These are phyloP conservation scores for Hyaloscypha bicolor DNA, from an alignment of 495 filamentous ascomycete species.

Conservation along the genomic window DNA sequence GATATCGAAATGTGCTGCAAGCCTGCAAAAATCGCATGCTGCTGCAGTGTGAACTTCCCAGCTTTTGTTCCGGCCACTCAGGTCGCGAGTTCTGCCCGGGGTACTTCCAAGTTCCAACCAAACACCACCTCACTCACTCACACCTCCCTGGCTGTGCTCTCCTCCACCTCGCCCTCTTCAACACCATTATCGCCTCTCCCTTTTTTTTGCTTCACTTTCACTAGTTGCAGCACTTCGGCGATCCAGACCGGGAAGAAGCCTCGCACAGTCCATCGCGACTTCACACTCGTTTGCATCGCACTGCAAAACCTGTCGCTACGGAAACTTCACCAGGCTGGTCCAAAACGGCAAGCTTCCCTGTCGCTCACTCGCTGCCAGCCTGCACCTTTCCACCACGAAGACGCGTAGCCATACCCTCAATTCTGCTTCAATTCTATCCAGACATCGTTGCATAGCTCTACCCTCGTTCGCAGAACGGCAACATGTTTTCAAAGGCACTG, in stretches of 20 bases:
- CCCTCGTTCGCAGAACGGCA: slow-evolving; percentile 12
- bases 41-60: no score
- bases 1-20: background rate
- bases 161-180: background rate
- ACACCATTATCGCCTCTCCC: background rate
- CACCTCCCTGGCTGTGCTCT: background rate
- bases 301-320: slow-evolving; percentile 11
- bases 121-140: background rate
- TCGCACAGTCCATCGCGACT: background rate
- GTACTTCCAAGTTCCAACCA: background rate
- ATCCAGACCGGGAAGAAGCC: background rate
- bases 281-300: slow-evolving; percentile 9
- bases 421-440: background rate
- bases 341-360: slow-evolving; percentile 6
- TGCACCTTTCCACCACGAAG: background rate
- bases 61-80: background rate
- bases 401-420: slow-evolving; percentile 4
- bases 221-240: background rate
- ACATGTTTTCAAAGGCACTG: slow-evolving; percentile 27
- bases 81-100: background rate
- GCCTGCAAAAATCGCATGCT: background rate
- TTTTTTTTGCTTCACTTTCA: slow-evolving; percentile 9
- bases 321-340: background rate
- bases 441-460: background rate
- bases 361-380: slow-evolving; percentile 12